These are phyloP conservation scores for Alternaria incomplexa DNA, from an alignment of 2,329 filamentous ascomycete genomes.

Conservation along the genomic window DNA sequence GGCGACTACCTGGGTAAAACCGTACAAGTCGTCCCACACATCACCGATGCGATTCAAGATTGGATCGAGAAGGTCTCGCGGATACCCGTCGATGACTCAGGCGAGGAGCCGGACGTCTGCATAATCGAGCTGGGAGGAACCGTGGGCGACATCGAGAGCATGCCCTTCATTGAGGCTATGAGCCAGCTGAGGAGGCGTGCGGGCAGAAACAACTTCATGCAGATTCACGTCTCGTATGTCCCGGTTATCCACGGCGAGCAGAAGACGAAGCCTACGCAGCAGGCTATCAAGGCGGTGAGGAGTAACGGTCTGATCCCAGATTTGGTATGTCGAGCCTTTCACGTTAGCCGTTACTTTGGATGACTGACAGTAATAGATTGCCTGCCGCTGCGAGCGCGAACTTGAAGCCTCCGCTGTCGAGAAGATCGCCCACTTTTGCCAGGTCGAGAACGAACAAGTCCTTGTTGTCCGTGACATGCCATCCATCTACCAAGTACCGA, in stretches of 20 bases:
- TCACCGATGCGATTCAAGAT: conserved; percentile 89
- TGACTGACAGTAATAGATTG: conserved; percentile 65
- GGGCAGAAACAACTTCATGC: conserved; percentile 80
- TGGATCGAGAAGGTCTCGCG: conserved; percentile 88
- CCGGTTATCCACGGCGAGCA: conserved; percentile 79
- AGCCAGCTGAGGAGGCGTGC: conserved; percentile 75
- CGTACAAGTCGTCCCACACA: conserved; percentile 89
- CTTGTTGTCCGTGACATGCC: conserved; percentile 86
- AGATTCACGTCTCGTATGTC: conserved; percentile 88
- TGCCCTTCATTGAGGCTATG: conserved; percentile 86
- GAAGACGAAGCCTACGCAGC: conserved; percentile 97
- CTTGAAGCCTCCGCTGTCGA: conserved; percentile 76
- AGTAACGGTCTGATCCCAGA: conserved; percentile 72
- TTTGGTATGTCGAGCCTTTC: conserved; percentile 57
- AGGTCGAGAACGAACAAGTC: conserved; percentile 84
- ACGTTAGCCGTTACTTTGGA: not conserved
- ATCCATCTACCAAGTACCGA: conserved; percentile 91
- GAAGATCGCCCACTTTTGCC: conserved; percentile 90
- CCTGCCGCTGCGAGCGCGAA: conserved; percentile 83
- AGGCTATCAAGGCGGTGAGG: conserved; percentile 82
- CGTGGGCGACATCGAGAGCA: conserved; percentile 83
- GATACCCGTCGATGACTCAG: conserved; percentile 85
- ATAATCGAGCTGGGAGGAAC: conserved; percentile 78
- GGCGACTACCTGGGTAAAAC: conserved; percentile 88
- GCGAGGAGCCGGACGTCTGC: conserved; percentile 85